Evolutionary conservation across 495 filamentous ascomycete species (phyloP), one percentile per base, ranked within the genome.

Genomic region (Bryoglossum gracile): DNA sequence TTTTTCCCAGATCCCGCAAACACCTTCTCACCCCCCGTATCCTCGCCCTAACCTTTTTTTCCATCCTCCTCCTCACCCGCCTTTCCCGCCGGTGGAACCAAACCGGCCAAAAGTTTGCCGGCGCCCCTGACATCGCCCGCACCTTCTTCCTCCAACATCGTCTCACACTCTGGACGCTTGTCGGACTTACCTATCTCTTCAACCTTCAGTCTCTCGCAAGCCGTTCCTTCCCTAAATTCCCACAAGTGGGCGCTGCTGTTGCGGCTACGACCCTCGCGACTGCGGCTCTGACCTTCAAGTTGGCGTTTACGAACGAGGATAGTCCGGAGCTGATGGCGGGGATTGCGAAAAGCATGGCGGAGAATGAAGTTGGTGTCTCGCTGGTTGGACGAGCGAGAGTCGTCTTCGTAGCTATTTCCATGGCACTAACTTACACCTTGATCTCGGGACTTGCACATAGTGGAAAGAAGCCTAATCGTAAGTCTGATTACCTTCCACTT

Each of bases 41-140:
- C 26, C 38, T 54, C 11, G 36, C 34, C 19, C 16, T 55, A 1
- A 41, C 38, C 28, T 43, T 32, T 10, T 13, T 55, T 8, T 19
- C 23, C 37, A 61, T 70, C 11, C 59, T 83, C 9, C 48, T 71
- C 8, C 54, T 73, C 14, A 71, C 85, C 32, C 77, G 92, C 25
- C 54, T 94, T 4, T 57, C 82, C 34, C 69, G 86, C 36, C 73
- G 81, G 30, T 99, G 91, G 90, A 96, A 96, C 62, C 92, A 96
- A 62, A 97, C 92, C 0, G 92, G 92, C 18, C 89, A 95, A 55
- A 99, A 99, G 51, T 86, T 86, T 54, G 81, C 92, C 13, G 91
- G 88, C 11, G 84, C 83, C 41, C 78, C 88, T 40, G 90, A 95
- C 59, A 92, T 95, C 42, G 82, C 83, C 46, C 81, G 79, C 28